Conservation (phyloP, 2,329 filamentous ascomycete genomes). For the Nannizzia gypsea region DNA sequence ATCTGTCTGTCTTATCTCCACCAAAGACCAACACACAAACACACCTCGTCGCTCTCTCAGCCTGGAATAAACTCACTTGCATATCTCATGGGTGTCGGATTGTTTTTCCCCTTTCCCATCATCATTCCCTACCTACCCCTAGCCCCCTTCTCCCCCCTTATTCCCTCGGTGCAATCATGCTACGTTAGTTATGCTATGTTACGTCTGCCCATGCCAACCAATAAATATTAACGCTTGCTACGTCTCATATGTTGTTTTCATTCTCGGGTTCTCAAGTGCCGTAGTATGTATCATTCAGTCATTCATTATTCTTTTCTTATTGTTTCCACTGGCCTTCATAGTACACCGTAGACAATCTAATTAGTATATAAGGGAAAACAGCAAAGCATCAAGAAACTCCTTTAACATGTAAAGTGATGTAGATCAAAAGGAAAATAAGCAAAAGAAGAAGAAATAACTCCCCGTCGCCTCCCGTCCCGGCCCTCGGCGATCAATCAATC, state of each 20-base stretch:
- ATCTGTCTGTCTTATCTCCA: too few relatives aligned
- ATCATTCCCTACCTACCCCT: too few relatives aligned
- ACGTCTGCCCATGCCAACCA: not conserved
- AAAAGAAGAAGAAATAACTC: not conserved
- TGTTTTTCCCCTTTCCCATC: not conserved
- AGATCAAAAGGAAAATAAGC: not conserved
- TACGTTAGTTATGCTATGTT: not conserved
- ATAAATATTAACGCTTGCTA: not conserved
- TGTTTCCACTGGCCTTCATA: not conserved
- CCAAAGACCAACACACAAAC: too few relatives aligned
- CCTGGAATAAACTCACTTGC: too few relatives aligned
- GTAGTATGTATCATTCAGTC: too few relatives aligned
- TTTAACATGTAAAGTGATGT: not conserved
- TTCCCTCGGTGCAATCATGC: not conserved
- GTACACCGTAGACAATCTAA: not conserved
- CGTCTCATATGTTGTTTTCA: not conserved
- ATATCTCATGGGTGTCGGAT: not conserved
- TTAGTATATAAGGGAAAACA: not conserved
- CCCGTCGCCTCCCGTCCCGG: not conserved
- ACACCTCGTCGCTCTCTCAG: not conserved
- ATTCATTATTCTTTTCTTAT: not conserved
- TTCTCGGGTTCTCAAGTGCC: not conserved
- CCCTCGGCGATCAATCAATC: not conserved
- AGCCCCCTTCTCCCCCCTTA: not conserved
- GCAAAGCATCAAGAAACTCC: not conserved